phyloP scores from a whole-genome alignment of 202 grass and related monocot genomes.

The Sporobolus alterniflorus region DNA sequence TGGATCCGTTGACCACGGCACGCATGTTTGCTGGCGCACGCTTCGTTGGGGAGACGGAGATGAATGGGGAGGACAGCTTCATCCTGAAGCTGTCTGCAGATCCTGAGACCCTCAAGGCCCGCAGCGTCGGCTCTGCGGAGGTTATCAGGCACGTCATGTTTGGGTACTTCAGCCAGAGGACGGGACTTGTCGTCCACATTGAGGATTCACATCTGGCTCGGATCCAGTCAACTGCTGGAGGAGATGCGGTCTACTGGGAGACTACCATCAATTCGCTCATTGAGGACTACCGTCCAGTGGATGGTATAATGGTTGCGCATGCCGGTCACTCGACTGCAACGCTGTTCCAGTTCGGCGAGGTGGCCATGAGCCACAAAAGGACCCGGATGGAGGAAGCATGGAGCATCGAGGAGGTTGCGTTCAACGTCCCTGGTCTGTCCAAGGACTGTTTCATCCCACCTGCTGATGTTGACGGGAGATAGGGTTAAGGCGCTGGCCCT shows the following conservation, averaged over 20 bases:
- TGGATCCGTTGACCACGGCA: slow-evolving; percentile 70
- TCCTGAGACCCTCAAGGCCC: slow-evolving; percentile 57
- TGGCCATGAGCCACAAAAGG: slow-evolving; percentile 79
- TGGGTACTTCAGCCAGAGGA: slow-evolving; percentile 87
- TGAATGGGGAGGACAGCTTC: slow-evolving; percentile 86
- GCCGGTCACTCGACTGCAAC: slow-evolving; percentile 62
- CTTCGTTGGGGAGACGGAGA: slow-evolving; percentile 73
- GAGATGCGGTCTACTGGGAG: slow-evolving; percentile 69
- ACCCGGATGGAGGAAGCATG: slow-evolving; percentile 77
- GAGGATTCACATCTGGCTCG: slow-evolving; percentile 81
- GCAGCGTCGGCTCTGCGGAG: slow-evolving; percentile 63
- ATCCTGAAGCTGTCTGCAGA: slow-evolving; percentile 72
- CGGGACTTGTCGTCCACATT: slow-evolving; percentile 73
- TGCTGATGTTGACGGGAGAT: slow-evolving; percentile 53
- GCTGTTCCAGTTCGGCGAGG: slow-evolving; percentile 69
- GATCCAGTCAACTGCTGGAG: slow-evolving; percentile 68
- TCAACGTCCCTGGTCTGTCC: slow-evolving; percentile 75
- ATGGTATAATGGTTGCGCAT: slow-evolving; percentile 78
- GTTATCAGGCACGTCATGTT: slow-evolving; percentile 78
- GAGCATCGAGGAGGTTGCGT: slow-evolving; percentile 79
- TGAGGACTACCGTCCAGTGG: slow-evolving; percentile 75
- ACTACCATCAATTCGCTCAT: slow-evolving; percentile 74
- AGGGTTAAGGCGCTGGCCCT: slow-evolving; percentile 30
- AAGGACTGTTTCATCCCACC: slow-evolving; percentile 77
- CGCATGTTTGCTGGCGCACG: slow-evolving; percentile 66